Percentiles rank a stretch among this genome's conserved stretches.
phyloP scores from a whole-genome alignment of 2,329 filamentous ascomycete species.

The Macrophomina pseudophaseolina region DNA sequence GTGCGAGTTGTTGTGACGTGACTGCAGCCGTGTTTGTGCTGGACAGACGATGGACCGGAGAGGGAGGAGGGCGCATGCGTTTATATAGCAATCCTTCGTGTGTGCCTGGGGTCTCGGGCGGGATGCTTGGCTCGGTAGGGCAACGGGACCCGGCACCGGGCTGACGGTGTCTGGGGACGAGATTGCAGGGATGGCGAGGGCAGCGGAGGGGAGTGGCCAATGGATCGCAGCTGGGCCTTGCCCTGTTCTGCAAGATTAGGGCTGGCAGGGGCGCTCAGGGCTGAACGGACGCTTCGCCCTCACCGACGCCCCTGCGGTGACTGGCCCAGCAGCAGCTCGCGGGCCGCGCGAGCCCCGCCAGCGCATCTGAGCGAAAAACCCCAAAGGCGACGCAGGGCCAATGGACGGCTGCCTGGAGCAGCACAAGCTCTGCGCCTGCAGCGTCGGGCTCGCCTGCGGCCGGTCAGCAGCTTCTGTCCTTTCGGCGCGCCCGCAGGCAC shows the following conservation, averaged over 20 bases:
- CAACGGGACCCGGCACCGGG: slow-evolving; percentile 6
- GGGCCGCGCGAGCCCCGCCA: slow-evolving; percentile 15
- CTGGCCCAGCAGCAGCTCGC: slow-evolving; percentile 1
- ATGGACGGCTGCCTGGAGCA: slow-evolving; percentile 15
- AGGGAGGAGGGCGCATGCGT: not conserved
- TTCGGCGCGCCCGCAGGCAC: slow-evolving; percentile 5
- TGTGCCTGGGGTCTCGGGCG: not conserved
- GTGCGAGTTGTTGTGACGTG: not conserved
- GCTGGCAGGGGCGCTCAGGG: not conserved
- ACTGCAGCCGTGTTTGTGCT: not conserved
- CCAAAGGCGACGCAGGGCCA: not conserved
- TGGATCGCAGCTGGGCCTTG: not conserved
- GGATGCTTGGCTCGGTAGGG: slow-evolving; percentile 19
- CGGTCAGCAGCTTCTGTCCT: slow-evolving; percentile 11
- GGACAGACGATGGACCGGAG: not conserved
- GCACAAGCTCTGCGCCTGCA: not conserved
- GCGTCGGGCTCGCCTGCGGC: not conserved
- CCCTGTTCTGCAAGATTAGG: not conserved
- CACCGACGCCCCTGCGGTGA: slow-evolving; percentile 16
- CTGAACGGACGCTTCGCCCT: not conserved
- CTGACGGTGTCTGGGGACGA: slow-evolving; percentile 17
- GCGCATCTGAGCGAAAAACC: slow-evolving; percentile 19
- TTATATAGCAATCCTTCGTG: slow-evolving; percentile 1
- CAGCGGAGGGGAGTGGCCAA: not conserved
- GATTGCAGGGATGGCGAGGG: not conserved